phyloP scores from a whole-genome alignment of 768 basidiomycete genomes.

The Clathrus columnatus region DNA sequence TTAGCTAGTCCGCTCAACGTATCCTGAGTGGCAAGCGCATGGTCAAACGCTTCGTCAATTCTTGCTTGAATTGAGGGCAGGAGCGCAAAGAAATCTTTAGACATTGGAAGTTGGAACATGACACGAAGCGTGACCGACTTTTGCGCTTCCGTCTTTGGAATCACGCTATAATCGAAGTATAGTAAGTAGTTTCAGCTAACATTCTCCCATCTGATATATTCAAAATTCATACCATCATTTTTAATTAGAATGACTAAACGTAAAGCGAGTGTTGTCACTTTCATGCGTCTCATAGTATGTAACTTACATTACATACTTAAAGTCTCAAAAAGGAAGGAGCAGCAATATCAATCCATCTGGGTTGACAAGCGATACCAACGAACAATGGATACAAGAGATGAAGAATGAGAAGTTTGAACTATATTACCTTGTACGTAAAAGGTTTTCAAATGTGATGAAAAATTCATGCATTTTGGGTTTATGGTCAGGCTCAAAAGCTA shows the following conservation, averaged over 20 bases:
- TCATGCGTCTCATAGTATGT: not conserved
- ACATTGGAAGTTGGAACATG: constrained; percentile 6
- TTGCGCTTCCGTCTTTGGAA: too few species aligned
- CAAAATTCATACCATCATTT: not conserved
- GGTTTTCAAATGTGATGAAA: too few species aligned
- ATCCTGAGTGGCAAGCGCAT: constrained; percentile 12
- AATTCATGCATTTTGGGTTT: too few species aligned
- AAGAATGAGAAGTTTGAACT: constrained; percentile 29
- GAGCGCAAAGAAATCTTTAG: constrained; percentile 27
- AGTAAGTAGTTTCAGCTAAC: too few species aligned
- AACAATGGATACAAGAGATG: constrained; percentile 5
- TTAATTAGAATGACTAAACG: constrained; percentile 2
- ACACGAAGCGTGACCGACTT: not conserved
- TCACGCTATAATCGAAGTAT: too few species aligned
- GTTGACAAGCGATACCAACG: not conserved
- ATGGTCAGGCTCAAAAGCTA: constrained; percentile 50
- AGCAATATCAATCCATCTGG: not conserved
- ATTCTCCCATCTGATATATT: too few species aligned
- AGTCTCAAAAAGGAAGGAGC: not conserved
- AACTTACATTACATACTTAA: not conserved
- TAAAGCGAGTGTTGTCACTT: not conserved
- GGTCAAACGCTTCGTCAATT: constrained; percentile 48
- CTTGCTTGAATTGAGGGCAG: constrained; percentile 32
- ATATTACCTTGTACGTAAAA: constrained; percentile 30
- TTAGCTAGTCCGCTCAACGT: too few species aligned